Evolutionary conservation across 305 asterid genomes (phyloP), one percentile per base, ranked within the genome.

Genomic region (Fraxinus floribunda): DNA sequence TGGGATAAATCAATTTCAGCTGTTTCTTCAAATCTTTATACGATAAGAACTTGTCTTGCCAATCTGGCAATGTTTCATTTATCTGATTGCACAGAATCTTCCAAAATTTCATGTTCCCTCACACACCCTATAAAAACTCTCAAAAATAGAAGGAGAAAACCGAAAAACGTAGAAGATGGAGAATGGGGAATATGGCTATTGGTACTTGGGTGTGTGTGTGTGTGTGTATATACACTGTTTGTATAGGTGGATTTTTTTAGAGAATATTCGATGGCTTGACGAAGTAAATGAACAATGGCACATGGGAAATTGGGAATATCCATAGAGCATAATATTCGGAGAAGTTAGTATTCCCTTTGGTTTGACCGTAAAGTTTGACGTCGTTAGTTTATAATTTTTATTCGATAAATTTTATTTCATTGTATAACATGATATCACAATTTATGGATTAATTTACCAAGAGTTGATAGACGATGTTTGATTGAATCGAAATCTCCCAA

Each of bases 21-120:
- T 88, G 93, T 84, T 91, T 85, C 85, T 94, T 93, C 89, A 94
- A 78, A 81, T 88, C 91, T 78, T 94, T 94, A 87, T 94, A 94
- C 0, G 91, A 87, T 83, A 93, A 90, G 62, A 92, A 94, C 86
- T 91, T 88, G 81, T 91, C 93, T 84, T 86, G 86, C 98, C 98
- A 94, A 60, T 92, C 94, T 9, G 97, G 98, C 24, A 93, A 85
- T 7, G 89, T 90, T 80, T 88, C 91, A 34, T 91, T 93, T 24
- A 94, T 94, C 79, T 85, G 79, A 30, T 85, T 84, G 7, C 93
- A 88, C 57, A 94, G 84, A 70, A 86, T 89, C 93, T 93, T 93
- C 94, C 97, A 89, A 80, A 94, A 93, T 84, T 93, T 93, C 98
- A 93, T 94, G 2, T 3, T 20, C 71, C 71, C 16, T 62, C 71